Base-by-base conservation (phyloP, 148 eudicot species). In the Cornus kousa region DNA sequence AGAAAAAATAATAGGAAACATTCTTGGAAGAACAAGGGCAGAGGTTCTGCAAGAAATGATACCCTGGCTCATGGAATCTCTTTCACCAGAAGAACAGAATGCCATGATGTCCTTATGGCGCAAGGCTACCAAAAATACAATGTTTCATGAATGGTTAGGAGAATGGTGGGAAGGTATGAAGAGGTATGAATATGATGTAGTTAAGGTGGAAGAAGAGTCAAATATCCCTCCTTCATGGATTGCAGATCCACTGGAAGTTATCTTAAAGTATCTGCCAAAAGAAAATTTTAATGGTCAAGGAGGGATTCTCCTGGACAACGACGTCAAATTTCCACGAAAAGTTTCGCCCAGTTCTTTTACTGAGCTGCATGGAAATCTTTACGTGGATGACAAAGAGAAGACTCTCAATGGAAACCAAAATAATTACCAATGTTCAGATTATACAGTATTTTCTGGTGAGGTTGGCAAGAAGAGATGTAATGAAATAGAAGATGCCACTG, bases 151-250 rank as follows among this genome's bases (percentile, higher is more conserved):
- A 79, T 97, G 99, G 99, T 74, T 97, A 67, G 85, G 83, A 70
- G 99, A 94, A 82, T 97, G 99, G 98, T 94, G 94, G 98, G 98
- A 87, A 77, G 91, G 89, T 74, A 82, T 87, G 80, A 78, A 86
- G 55, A 82, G 55, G 23, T 75, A 77, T 80, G 72, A 66, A 20
- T 73, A 77, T 80, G 72, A 66, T 74, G 23, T 76, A 53, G 73
- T 79, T 22, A 78, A 86, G 67, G 89, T 78, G 73, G 81, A 80
- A 79, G 85, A 83, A 74, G 79, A 86, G 68, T 64, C 89, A 70
- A 67, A 77, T 74, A 46, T 72, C 62, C 69, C 82, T 75, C 60
- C 86, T 74, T 72, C 81, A 74, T 80, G 82, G 82, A 72, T 78
- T 81, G 81, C 48, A 64, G 88, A 84, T 75, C 83, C 88, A 14